Conservation (phyloP, 2,329 filamentous ascomycete genomes). For the Penicillium italicum region DNA sequence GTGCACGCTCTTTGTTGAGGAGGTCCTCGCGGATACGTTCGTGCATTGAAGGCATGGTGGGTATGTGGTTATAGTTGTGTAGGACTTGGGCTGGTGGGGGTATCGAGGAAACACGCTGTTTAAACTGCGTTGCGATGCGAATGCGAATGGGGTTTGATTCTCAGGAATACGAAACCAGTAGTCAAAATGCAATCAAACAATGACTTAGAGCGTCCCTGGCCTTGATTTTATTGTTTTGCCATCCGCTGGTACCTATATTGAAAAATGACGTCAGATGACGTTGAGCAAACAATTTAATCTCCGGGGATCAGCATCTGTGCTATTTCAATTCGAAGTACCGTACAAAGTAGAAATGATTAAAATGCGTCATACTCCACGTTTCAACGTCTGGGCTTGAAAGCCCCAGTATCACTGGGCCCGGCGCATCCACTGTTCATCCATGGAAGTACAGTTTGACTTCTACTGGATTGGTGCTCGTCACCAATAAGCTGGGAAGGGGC, state of each 20-base stretch:
- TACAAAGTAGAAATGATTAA: neutral
- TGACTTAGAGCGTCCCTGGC: neutral
- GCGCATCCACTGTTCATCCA: neutral
- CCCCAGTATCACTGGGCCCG: constrained; percentile 16
- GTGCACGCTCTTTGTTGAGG: constrained; percentile 33
- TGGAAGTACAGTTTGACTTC: neutral
- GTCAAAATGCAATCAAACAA: neutral
- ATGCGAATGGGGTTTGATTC: neutral
- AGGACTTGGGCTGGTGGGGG: neutral
- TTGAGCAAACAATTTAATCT: constrained; percentile 10
- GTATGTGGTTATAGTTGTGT: neutral
- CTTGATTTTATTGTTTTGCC: constrained; percentile 6
- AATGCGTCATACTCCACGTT: constrained; percentile 23
- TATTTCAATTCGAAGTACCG: neutral
- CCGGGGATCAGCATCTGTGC: constrained; percentile 6
- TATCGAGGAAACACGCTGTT: neutral
- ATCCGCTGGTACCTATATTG: neutral
- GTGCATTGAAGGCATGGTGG: constrained; percentile 35
- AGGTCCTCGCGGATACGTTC: constrained; percentile 38
- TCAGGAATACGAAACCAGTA: neutral
- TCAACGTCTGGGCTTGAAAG: constrained; percentile 17
- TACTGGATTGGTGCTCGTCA: neutral
- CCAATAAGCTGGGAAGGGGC: neutral
- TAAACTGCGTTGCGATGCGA: neutral
- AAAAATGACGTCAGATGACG: constrained; percentile 24